phyloP scores from a whole-genome alignment of 768 basidiomycete species.

The Russula olivacea region DNA sequence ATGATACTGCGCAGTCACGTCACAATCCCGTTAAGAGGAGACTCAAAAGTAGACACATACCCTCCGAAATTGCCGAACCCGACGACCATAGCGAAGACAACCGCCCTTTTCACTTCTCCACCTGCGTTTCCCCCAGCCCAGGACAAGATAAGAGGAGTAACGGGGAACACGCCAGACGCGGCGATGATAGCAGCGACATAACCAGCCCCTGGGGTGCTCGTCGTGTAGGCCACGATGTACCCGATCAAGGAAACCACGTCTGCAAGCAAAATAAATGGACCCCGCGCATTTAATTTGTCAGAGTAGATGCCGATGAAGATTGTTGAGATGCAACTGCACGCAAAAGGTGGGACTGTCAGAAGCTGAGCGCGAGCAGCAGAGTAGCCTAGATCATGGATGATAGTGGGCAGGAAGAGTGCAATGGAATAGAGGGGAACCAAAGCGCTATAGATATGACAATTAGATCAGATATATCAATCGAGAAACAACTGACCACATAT shows the following conservation, averaged over 20 bases:
- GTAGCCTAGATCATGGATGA: conserved; percentile 40
- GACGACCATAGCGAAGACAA: conserved; percentile 48
- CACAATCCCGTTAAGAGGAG: conserved; percentile 8
- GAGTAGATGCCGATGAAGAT: conserved; percentile 32
- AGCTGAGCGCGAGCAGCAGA: conserved; percentile 41
- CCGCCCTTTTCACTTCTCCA: conserved; percentile 48
- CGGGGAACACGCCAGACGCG: conserved; percentile 49
- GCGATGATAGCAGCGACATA: conserved; percentile 48
- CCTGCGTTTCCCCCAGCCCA: conserved; percentile 55
- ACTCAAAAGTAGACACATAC: conserved; percentile 27
- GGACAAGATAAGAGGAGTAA: conserved; percentile 42
- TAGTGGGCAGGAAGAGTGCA: conserved; percentile 34
- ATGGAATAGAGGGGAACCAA: conserved; percentile 45
- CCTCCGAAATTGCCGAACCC: conserved; percentile 54
- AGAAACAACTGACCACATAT: conserved; percentile 29
- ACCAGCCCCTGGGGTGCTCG: conserved; percentile 29
- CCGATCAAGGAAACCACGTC: conserved; percentile 44
- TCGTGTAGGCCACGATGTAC: conserved; percentile 44
- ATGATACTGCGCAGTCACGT: conserved; percentile 32
- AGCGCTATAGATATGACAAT: conserved; percentile 29
- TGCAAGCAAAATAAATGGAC: conserved; percentile 45
- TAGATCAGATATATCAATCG: not conserved
- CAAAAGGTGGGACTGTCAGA: conserved; percentile 35
- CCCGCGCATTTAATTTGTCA: conserved; percentile 37
- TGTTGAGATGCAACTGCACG: conserved; percentile 30